Conservation (phyloP, 2,329 filamentous ascomycete genomes). For the Claviceps spartinae region DNA sequence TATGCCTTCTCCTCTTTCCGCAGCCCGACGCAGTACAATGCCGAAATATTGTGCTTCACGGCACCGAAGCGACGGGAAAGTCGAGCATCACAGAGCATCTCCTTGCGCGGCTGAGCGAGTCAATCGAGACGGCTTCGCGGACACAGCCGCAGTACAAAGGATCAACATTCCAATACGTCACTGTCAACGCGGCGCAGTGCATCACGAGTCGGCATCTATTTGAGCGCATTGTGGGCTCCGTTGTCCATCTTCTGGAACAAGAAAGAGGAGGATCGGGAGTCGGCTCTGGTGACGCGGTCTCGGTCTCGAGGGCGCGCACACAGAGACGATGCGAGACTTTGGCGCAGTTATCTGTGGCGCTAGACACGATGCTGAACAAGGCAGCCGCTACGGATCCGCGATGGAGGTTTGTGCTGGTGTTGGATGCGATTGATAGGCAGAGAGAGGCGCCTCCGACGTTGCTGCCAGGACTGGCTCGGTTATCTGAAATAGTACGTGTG, state of each 20-base stretch:
- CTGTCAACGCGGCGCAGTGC: constrained; percentile 60
- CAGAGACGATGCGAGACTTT: constrained; percentile 60
- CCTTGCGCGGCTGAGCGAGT: constrained; percentile 14
- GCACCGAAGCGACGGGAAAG: constrained; percentile 79
- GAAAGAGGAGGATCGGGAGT: background rate
- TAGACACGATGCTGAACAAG: constrained; percentile 45
- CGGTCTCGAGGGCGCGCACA: background rate
- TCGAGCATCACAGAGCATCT: constrained; percentile 50
- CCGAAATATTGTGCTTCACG: constrained; percentile 65
- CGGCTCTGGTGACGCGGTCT: background rate
- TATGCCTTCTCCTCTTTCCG: background rate
- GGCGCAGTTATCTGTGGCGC: constrained; percentile 59
- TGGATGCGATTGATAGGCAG: constrained; percentile 80
- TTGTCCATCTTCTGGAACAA: constrained; percentile 34
- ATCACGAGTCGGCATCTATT: constrained; percentile 67
- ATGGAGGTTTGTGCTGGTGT: constrained; percentile 63
- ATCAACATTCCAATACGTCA: constrained; percentile 37
- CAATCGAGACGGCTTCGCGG: constrained; percentile 6
- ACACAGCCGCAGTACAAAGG: background rate
- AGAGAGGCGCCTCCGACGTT: constrained; percentile 68
- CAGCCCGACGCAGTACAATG: constrained; percentile 56
- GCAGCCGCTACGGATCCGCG: constrained; percentile 22
- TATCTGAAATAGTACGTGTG: constrained; percentile 63
- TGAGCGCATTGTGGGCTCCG: constrained; percentile 52
- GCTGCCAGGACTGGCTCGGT: constrained; percentile 63